phyloP scores from a whole-genome alignment of 1,284 basidiomycete species.

The Leccinum holopus region DNA sequence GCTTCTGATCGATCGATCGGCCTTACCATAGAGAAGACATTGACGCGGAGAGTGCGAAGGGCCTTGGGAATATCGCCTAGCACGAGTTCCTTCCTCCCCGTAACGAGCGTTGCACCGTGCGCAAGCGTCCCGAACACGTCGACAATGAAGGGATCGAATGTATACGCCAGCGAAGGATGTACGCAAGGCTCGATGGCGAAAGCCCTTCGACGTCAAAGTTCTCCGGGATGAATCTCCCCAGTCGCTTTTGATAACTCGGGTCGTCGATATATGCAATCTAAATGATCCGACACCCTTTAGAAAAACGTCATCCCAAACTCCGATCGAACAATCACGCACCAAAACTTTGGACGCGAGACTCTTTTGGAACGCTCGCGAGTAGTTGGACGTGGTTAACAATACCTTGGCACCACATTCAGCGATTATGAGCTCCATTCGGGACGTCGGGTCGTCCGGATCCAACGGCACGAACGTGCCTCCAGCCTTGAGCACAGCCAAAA shows the following conservation, averaged over 20 bases:
- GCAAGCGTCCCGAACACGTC: too few relatives aligned
- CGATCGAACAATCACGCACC: constrained; percentile 10
- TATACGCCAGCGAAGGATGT: constrained; percentile 12
- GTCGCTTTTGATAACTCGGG: constrained; percentile 25
- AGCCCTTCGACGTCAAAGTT: constrained; percentile 23
- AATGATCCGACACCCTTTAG: neutral
- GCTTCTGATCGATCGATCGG: too few relatives aligned
- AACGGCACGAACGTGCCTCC: constrained; percentile 33
- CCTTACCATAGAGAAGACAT: constrained; percentile 3
- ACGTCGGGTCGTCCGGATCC: constrained; percentile 34
- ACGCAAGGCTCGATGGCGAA: constrained; percentile 27
- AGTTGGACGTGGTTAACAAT: constrained; percentile 26
- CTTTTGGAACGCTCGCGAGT: constrained; percentile 25
- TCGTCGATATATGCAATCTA: constrained; percentile 32
- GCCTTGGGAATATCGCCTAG: constrained; percentile 15
- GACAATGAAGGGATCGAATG: too few relatives aligned
- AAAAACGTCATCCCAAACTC: neutral
- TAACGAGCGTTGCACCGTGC: too few relatives aligned
- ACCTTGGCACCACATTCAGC: constrained; percentile 31
- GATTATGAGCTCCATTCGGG: constrained; percentile 32
- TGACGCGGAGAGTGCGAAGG: constrained; percentile 27
- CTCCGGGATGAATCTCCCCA: constrained; percentile 15
- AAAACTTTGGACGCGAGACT: constrained; percentile 25
- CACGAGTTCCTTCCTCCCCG: too few relatives aligned
- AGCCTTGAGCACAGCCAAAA: constrained; percentile 35